These are phyloP conservation scores for Exidia glandulosa DNA, from an alignment of 768 basidiomycete genomes.

Conservation along the genomic window DNA sequence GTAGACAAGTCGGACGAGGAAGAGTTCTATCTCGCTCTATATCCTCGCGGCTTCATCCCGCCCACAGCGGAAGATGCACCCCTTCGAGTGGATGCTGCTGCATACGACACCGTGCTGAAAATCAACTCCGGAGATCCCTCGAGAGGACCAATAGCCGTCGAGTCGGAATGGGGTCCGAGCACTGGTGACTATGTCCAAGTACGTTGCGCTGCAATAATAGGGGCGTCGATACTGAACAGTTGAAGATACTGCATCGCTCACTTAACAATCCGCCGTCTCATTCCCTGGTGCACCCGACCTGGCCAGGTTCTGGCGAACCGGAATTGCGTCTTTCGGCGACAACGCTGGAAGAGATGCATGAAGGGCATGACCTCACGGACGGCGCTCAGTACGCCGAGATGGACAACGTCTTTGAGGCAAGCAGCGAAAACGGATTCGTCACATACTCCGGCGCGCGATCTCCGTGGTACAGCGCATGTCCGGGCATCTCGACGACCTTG, in stretches of 20 bases:
- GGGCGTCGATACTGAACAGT: neutral
- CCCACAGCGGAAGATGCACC: neutral
- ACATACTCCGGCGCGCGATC: neutral
- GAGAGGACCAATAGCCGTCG: constrained; percentile 54
- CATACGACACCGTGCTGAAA: constrained; percentile 9
- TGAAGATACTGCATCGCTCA: constrained; percentile 2
- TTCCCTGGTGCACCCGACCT: neutral
- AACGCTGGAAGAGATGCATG: neutral
- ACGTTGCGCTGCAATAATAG: constrained; percentile 12
- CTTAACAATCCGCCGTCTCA: neutral
- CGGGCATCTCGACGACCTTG: neutral
- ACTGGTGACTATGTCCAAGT: constrained; percentile 43
- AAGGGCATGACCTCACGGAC: neutral
- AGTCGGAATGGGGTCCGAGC: constrained; percentile 37
- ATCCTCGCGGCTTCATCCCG: constrained; percentile 9
- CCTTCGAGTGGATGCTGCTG: neutral
- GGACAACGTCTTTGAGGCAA: constrained; percentile 29
- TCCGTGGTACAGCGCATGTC: neutral
- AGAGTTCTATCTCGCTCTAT: constrained; percentile 41
- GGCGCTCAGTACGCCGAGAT: constrained; percentile 11
- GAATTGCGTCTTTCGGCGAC: neutral
- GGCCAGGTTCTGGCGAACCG: neutral
- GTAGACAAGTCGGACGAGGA: constrained; percentile 36
- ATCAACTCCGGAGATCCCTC: constrained; percentile 66
- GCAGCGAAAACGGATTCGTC: constrained; percentile 44